Conservation (phyloP, 2,329 filamentous ascomycete species). For the Chrysoporthe puriensis region DNA sequence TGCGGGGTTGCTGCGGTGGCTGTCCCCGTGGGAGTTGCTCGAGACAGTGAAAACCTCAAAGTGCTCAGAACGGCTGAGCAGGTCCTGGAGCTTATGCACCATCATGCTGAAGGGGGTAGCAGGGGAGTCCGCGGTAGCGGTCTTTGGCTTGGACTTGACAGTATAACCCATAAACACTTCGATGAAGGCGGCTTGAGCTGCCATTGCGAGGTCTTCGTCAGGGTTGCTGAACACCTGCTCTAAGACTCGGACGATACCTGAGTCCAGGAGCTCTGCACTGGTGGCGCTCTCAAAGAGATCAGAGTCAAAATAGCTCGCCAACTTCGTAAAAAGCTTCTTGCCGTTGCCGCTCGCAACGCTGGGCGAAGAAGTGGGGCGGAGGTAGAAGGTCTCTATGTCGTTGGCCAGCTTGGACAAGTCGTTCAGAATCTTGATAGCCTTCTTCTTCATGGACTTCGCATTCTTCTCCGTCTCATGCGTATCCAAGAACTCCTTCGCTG, state of each 20-base stretch:
- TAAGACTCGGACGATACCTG: slow-evolving; percentile 83
- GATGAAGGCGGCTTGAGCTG: slow-evolving; percentile 82
- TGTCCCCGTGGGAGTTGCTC: slow-evolving; percentile 67
- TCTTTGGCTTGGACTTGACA: slow-evolving; percentile 67
- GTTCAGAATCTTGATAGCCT: slow-evolving; percentile 75
- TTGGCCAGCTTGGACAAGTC: slow-evolving; percentile 72
- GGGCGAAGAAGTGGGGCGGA: slow-evolving; percentile 51
- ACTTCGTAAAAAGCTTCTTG: slow-evolving; percentile 68
- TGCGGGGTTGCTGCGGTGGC: slow-evolving; percentile 79
- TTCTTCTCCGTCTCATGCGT: slow-evolving; percentile 77
- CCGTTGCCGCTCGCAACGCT: slow-evolving; percentile 56
- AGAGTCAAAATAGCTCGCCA: slow-evolving; percentile 84
- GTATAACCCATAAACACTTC: slow-evolving; percentile 87
- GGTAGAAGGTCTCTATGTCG: slow-evolving; percentile 74
- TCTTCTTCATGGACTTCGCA: slow-evolving; percentile 74
- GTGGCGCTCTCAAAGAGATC: slow-evolving; percentile 92
- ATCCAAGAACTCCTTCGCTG: slow-evolving; percentile 83
- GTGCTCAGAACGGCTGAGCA: slow-evolving; percentile 94
- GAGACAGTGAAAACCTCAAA: slow-evolving; percentile 98
- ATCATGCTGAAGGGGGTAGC: slow-evolving; percentile 87
- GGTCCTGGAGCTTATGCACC: slow-evolving; percentile 91
- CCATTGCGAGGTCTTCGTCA: slow-evolving; percentile 61
- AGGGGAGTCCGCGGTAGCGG: slow-evolving; percentile 68
- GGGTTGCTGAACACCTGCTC: slow-evolving; percentile 80
- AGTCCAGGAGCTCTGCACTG: slow-evolving; percentile 90